Evolutionary conservation across 1,139 yeast genomes (phyloP), one percentile per base, ranked within the genome.

Genomic region (Suhomyces yuchorum): DNA sequence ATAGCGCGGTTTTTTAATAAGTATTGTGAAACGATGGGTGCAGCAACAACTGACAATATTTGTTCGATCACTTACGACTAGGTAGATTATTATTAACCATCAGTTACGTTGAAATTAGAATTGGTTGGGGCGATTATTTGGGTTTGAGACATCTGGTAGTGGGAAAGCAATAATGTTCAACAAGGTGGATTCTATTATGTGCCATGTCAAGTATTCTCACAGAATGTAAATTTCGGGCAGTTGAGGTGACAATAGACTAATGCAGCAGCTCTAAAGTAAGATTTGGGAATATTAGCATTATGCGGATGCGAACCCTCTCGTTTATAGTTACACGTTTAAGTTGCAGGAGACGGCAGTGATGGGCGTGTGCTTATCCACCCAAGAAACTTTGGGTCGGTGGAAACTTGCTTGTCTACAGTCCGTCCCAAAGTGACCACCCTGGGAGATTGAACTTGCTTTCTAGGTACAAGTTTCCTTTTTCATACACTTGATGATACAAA

Each of bases 221-320:
- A n/a, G n/a, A n/a, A n/a, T n/a, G n/a, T n/a, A n/a, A n/a, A n/a
- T n/a, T n/a, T n/a, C n/a, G 15, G 17, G 38, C 11, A 19, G 5
- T 14, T 19, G 26, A 20, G 26, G 26, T 8, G 28, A 39, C 42
- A 28, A 39, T 28, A 28, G 36, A 39, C 34, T 39, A 39, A 39
- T 12, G 42, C 42, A 39, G 22, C 26, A 6, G 36, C 14, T 28
- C 35, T 30, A 39, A 28, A 35, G 38, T 39, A 30, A 39, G 33
- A 39, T 39, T 39, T 39, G 42, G 18, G 18, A 18, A n/a, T 35
- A 35, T 33, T 26, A 26, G 6, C 14, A 12, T 5, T 26, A 26
- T 26, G 30, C 14, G 30, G 30, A 23, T 23, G 26, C 26, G 9
- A 23, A 23, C 26, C 26, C 9, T 23, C 26, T 23, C 26, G 26